phyloP scores from a whole-genome alignment of 495 filamentous ascomycete genomes.

The Penicillium arizonense region DNA sequence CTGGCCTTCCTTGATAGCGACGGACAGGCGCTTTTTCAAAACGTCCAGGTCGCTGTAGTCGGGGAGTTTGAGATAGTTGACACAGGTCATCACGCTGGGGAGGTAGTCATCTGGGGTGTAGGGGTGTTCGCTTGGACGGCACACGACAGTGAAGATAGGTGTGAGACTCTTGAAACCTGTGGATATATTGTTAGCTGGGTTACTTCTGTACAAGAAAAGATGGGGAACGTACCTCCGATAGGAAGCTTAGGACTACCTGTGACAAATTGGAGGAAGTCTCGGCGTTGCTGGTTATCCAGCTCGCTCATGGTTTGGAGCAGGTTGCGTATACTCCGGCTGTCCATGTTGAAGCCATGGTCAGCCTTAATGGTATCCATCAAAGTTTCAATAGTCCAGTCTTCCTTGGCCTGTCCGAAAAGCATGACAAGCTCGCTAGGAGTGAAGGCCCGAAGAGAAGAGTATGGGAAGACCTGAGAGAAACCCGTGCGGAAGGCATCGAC shows the following conservation, averaged over 20 bases:
- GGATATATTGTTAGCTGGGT: conserved; percentile 10
- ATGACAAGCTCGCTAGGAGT: conserved; percentile 96
- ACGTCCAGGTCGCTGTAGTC: conserved; percentile 84
- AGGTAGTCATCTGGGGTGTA: conserved; percentile 96
- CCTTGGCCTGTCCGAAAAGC: conserved; percentile 90
- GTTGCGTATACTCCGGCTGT: conserved; percentile 95
- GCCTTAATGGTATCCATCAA: conserved; percentile 98
- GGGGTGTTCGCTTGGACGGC: conserved; percentile 93
- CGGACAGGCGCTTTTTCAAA: conserved; percentile 70
- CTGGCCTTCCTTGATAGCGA: conserved; percentile 95
- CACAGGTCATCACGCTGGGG: conserved; percentile 98
- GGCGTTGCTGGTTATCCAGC: conserved; percentile 67
- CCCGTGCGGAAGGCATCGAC: conserved; percentile 88
- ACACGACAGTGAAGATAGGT: conserved; percentile 98
- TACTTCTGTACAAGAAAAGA: conserved; percentile 17
- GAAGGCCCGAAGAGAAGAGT: conserved; percentile 87
- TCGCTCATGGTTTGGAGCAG: conserved; percentile 95
- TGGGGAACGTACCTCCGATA: conserved; percentile 75
- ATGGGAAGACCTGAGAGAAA: conserved; percentile 97
- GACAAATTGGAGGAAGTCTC: conserved; percentile 97
- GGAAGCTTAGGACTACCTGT: conserved; percentile 98
- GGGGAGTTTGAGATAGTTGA: conserved; percentile 98
- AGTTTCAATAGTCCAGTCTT: conserved; percentile 97
- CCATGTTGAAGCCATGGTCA: conserved; percentile 99
- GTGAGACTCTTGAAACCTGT: conserved; percentile 94